Evolutionary conservation across 345 rosid species (phyloP).

Genomic region (Citrus hindsii): DNA sequence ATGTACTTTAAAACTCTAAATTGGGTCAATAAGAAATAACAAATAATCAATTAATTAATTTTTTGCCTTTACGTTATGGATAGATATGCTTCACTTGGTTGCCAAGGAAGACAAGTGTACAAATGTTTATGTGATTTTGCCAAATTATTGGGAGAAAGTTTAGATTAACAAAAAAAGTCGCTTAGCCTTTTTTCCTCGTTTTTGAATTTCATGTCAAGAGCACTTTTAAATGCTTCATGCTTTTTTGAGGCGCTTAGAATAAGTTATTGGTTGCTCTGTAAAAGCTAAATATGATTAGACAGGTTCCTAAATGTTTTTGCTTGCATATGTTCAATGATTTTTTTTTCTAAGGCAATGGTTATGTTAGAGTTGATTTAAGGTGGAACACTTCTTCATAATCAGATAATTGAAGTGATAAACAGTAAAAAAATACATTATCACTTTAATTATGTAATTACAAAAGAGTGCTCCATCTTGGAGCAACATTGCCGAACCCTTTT

Average conservation of each 20-base stretch:
- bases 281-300: background rate
- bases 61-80: background rate
- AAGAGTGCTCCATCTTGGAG: fast-evolving
- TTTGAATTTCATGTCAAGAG: background rate
- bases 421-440: too few species aligned
- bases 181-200: background rate
- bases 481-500: background rate
- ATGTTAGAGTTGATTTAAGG: too few species aligned
- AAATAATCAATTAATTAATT: too few species aligned
- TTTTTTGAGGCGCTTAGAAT: constrained; percentile 14
- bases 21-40: background rate
- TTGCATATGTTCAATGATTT: background rate
- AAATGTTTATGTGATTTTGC: background rate
- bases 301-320: background rate
- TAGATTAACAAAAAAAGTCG: background rate
- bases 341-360: background rate
- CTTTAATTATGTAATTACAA: too few species aligned
- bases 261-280: background rate
- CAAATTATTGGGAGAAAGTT: constrained; percentile 14
- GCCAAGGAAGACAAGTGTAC: background rate
- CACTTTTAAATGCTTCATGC: constrained; percentile 3
- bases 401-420: too few species aligned
- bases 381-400: fast-evolving
- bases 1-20: background rate
- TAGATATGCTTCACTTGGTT: background rate